phyloP scores from a whole-genome alignment of 2,329 filamentous ascomycete species.

The Fusarium pseudocircinatum region DNA sequence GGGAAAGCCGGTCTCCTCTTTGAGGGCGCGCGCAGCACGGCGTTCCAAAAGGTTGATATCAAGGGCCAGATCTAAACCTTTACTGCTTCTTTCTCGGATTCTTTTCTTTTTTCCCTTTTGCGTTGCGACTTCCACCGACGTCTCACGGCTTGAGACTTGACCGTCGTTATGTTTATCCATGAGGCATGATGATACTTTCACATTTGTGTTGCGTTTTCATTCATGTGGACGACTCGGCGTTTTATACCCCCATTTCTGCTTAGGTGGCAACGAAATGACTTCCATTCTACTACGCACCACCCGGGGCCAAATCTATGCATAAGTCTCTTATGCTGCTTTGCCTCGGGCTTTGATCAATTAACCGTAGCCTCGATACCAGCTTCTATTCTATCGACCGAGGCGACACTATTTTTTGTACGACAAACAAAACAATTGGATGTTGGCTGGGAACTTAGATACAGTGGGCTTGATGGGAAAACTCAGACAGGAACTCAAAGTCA shows the following conservation, averaged over 20 bases:
- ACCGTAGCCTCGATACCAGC: slow-evolving; percentile 37
- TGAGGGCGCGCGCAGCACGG: slow-evolving; percentile 75
- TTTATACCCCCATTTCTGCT: slow-evolving; percentile 41
- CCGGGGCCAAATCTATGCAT: neutral
- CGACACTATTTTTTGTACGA: slow-evolving; percentile 15
- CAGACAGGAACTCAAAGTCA: neutral
- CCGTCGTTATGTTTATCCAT: slow-evolving; percentile 28
- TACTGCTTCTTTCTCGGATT: slow-evolving; percentile 13
- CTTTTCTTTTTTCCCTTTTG: slow-evolving; percentile 15
- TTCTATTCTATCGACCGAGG: slow-evolving; percentile 11
- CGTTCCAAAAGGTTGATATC: slow-evolving; percentile 91
- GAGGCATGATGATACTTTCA: slow-evolving; percentile 32
- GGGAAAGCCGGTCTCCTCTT: slow-evolving; percentile 79
- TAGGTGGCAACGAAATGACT: slow-evolving; percentile 22
- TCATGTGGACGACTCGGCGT: slow-evolving; percentile 39
- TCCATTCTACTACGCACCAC: slow-evolving; percentile 19
- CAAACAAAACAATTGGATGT: slow-evolving; percentile 32
- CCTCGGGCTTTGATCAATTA: slow-evolving; percentile 35
- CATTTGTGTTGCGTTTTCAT: slow-evolving; percentile 32
- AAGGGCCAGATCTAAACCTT: slow-evolving; percentile 87
- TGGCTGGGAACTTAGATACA: slow-evolving; percentile 15
- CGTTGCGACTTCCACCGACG: slow-evolving; percentile 10
- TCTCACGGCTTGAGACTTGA: slow-evolving; percentile 17
- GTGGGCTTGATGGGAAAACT: slow-evolving; percentile 9
- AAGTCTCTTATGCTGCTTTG: slow-evolving; percentile 10